Base-by-base conservation (phyloP, 208 protist genomes). In the Balamuthia mandrillaris region DNA sequence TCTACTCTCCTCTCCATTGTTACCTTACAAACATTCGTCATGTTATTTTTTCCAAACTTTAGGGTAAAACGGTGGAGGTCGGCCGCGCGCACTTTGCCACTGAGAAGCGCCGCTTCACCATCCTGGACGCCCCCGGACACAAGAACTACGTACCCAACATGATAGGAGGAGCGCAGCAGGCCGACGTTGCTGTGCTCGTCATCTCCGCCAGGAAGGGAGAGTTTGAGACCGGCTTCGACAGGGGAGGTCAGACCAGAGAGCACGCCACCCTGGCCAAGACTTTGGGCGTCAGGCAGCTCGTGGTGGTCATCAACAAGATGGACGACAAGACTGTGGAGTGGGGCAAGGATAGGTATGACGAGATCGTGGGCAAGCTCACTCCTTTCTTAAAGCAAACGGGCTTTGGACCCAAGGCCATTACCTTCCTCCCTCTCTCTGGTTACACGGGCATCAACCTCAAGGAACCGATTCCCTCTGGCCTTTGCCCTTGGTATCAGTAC, bases 301-400 rank as follows among this genome's bases (percentile, higher is more conserved):
- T 99, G 42, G 96, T 98, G 45, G 95, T 96, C 21, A 95, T 99
- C 81, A 99, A 99, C 95, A 99, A 99, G 92, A 99, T 99, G 98
- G 98, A 99, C 91, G 98, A 99, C 85, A 81, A 88, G 45, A 93
- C 94, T 31, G 97, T 99, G 68, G 88, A 94, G 29, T 98, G 96
- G 96, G 91, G 85, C 42, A 89, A 97, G 84, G 97, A 97, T 65
- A 88, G 93, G 85, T 99, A 98, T 91, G 92, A 98, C 88, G 94
- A 97, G 86, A 99, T 98, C 83, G 70, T 95, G 0, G 88, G 87
- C 42, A 98, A 98, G 87, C 88, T 99, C 51, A 93, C 78, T 12
- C 95, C 96, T 5, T 99, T 98, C 92, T 91, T 99, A 33, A 93
- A 95, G 54, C 92, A 96, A 85, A 96, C 94, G 82, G 97, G 98